Conservation (phyloP, 2,329 filamentous ascomycete species). For the Ophiostoma piceae region DNA sequence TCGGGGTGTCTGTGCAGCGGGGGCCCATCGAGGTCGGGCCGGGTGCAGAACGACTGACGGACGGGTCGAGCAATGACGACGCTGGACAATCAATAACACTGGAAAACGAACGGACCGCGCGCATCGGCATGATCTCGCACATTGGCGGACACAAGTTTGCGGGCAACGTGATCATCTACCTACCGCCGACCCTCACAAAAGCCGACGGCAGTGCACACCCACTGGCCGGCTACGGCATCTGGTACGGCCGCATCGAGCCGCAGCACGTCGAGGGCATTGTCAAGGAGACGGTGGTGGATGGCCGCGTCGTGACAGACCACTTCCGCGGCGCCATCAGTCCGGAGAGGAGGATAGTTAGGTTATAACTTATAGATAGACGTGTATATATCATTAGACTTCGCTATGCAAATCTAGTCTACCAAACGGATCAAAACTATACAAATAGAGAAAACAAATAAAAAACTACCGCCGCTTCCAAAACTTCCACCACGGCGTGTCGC, state of each 20-base stretch:
- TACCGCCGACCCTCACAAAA: constrained; percentile 53
- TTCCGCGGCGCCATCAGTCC: constrained; percentile 65
- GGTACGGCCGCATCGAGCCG: constrained; percentile 76
- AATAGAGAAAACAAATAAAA: background rate
- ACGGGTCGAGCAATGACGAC: background rate
- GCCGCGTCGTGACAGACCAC: constrained; percentile 63
- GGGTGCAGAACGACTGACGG: constrained; percentile 16
- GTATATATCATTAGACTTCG: constrained; percentile 1
- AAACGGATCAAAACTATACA: background rate
- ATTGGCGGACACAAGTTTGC: constrained; percentile 83
- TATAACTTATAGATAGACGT: background rate
- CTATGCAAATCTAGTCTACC: constrained; percentile 11
- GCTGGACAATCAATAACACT: background rate
- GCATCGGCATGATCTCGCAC: constrained; percentile 69
- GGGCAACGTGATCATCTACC: constrained; percentile 76
- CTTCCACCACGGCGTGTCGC: constrained; percentile 48
- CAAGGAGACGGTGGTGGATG: constrained; percentile 61
- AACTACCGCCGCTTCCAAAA: constrained; percentile 49
- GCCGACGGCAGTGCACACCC: constrained; percentile 47
- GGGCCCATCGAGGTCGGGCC: constrained; percentile 41
- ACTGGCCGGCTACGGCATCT: constrained; percentile 66
- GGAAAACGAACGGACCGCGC: constrained; percentile 38
- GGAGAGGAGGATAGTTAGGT: constrained; percentile 48
- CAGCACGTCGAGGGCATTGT: constrained; percentile 72
- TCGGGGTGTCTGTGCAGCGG: constrained; percentile 46